Evolutionary conservation across 345 rosid species (phyloP), one percentile per base, ranked within the genome.

Genomic region (Streptanthus diversifolius): DNA sequence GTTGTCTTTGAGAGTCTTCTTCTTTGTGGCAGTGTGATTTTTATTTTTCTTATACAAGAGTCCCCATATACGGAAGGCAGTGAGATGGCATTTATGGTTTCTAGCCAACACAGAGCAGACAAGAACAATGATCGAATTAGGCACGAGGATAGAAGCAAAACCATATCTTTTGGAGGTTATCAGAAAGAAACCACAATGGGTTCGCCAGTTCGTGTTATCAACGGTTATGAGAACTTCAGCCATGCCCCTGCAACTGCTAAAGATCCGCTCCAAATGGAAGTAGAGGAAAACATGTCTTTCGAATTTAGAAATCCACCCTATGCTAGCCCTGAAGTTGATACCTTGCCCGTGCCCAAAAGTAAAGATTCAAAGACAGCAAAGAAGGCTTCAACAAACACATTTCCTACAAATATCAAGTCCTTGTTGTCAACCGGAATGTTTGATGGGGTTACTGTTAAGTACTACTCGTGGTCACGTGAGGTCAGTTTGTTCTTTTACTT

Each of bases 391-490:
- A 87, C 90, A 39, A 87, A 90, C 79, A 85, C 90, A 82, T 93
- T 93, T 71, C 98, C 98, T 78, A 83, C 97, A 63, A 93, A 90
- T 77, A 95, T 93, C 33, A 90, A 90, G 82, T 87, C 93, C 70
- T 83, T 90, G 86, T 76, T 93, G 49, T 71, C 76, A 65, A 77
- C 80, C 22, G 76, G 80, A 64, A 87, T 87, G 88, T 90, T 90
- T 40, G 97, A 93, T 76, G 92, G 96, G 52, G 85, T 90, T 49
- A 86, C 87, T 29, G 93, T 90, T 63, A 93, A 90, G 85, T 93
- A 93, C 61, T 78, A 84, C 66, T 76, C 97, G 17, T 75, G 86
- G 86, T 84, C 96, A 33, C 85, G 87, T 45, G 90, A 93, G 96
- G 98, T 70, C 55, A 64, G 80, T 71, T 64, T 77, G 68, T 51